Evolutionary conservation across 1,284 basidiomycete species (phyloP), one percentile per base, ranked within the genome.

Genomic region (Exobasidium cylindrosporum): DNA sequence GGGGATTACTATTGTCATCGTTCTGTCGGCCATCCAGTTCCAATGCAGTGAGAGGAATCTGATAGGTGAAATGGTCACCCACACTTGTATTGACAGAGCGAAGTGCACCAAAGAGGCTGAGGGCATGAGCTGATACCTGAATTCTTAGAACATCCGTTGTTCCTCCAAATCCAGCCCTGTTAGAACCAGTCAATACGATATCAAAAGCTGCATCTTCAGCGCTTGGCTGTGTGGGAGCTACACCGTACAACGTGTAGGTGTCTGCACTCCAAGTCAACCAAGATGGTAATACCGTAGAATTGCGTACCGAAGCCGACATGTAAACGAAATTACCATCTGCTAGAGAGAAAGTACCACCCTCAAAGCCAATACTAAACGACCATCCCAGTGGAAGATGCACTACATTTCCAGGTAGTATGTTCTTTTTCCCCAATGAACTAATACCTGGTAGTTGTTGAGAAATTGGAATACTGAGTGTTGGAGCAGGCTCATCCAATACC

Each of bases 321-420:
- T 82, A 90, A 14, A 94, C 80, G 28, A 66, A 61, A 55, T 76
- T 65, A 44, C 72, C 67, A 26, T 69, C 55, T 4, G 81, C 74
- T 32, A 84, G 82, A 1, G 75, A 74, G 77, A 88, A 90, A 1
- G 90, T 92, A 55, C 85, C 82, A 63, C 85, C 83, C 46, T 87
- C 82, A 71, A 96, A 87, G 10, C 93, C 94, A 61, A 97, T 84
- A 71, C 90, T 92, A 81, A 95, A 97, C 0, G 90, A 92, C 92
- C 92, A 96, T 30, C 83, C 82, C 1, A 86, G 85, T 0, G 91
- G 92, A 7, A 95, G 85, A 49, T 91, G 84, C 59, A 96, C 79
- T 2, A 69, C 67, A 28, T 73, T 72, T 10, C 67, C 66, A 13
- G 74, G 67, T n/a, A 78, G 52, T 55, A 78, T 72, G 32, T 67